phyloP scores from a whole-genome alignment of 2,329 filamentous ascomycete genomes.

The Calonectria pauciramosa region DNA sequence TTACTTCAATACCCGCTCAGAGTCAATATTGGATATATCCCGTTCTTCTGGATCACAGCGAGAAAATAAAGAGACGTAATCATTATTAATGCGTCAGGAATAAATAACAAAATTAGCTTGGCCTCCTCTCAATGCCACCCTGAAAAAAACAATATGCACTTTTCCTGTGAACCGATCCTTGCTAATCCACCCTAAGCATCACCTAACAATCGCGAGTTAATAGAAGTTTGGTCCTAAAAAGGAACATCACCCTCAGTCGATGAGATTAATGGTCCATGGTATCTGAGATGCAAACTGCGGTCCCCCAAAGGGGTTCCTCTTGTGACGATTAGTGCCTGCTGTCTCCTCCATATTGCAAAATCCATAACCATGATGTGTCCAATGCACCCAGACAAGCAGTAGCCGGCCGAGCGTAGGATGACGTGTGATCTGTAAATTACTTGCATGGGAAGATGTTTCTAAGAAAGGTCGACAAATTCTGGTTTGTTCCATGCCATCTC shows the following conservation, averaged over 20 bases:
- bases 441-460: conserved; percentile 65
- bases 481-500: conserved; percentile 54
- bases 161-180: conserved; percentile 35
- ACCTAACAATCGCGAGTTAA: conserved; percentile 39
- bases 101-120: conserved; percentile 35
- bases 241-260: conserved; percentile 24
- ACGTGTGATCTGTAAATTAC: conserved; percentile 68
- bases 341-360: conserved; percentile 66
- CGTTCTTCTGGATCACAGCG: neutral
- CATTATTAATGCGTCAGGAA: conserved; percentile 40
- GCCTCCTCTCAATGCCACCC: conserved; percentile 26
- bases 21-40: neutral
- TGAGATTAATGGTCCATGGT: conserved; percentile 36
- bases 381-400: conserved; percentile 66
- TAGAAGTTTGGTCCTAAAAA: conserved; percentile 35
- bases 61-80: conserved; percentile 35
- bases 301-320: conserved; percentile 27
- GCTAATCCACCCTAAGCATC: conserved; percentile 32
- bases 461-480: conserved; percentile 62
- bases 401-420: conserved; percentile 69
- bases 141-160: conserved; percentile 41
- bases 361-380: conserved; percentile 73
- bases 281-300: conserved; percentile 43
- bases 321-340: conserved; percentile 47
- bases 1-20: neutral